These are phyloP conservation scores for Nicotiana undulata DNA, from an alignment of 257 asterid species.

Conservation along the genomic window DNA sequence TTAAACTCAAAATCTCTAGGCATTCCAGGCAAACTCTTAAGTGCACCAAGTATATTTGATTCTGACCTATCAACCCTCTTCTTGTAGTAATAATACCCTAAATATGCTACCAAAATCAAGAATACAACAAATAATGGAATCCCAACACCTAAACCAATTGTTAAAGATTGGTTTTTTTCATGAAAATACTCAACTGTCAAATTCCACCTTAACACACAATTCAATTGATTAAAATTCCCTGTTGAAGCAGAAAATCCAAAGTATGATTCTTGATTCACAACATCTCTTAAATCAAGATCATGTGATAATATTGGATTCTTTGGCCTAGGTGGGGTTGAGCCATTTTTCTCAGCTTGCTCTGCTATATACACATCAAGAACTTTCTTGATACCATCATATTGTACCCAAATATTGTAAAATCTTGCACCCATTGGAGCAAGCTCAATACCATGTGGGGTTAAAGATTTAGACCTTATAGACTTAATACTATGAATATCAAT, in stretches of 20 bases:
- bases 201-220: conserved; percentile 77
- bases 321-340: conserved; percentile 36
- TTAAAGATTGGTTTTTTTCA: conserved; percentile 17
- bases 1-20: conserved; percentile 61
- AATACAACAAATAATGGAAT: conserved; percentile 33
- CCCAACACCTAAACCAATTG: conserved; percentile 35
- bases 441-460: conserved; percentile 17
- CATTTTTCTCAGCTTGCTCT: not conserved
- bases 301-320: conserved; percentile 19
- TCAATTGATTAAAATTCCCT: conserved; percentile 38
- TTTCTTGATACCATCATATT: conserved; percentile 32
- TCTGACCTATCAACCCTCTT: conserved; percentile 20
- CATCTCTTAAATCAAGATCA: conserved; percentile 12
- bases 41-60: conserved; percentile 43
- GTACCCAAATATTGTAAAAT: conserved; percentile 29
- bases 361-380: conserved; percentile 25
- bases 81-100: conserved; percentile 22
- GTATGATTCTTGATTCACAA: conserved; percentile 39
- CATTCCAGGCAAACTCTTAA: conserved; percentile 64
- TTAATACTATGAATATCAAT: conserved; percentile 20
- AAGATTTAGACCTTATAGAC: conserved; percentile 9
- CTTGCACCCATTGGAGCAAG: conserved; percentile 14
- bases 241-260: conserved; percentile 85
- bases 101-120: conserved; percentile 20
- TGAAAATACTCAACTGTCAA: conserved; percentile 47